These are phyloP conservation scores for Aspergillus conjunctus DNA, from an alignment of 495 filamentous ascomycete species.

Conservation along the genomic window DNA sequence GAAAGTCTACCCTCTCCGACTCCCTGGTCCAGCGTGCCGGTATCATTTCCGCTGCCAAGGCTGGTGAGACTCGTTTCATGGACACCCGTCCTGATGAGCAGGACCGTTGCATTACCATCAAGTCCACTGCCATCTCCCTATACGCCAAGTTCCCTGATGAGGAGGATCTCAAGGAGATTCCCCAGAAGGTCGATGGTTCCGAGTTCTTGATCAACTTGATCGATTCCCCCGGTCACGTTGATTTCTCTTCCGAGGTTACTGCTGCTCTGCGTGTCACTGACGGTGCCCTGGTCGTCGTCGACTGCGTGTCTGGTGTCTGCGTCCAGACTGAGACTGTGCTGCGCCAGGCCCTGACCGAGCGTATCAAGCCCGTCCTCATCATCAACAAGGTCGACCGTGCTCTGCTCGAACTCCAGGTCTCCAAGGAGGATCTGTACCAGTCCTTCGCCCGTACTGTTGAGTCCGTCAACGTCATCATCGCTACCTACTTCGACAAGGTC, in stretches of 20 bases:
- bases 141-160: constrained; percentile 80
- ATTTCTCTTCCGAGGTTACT: constrained; percentile 99
- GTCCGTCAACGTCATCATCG: constrained; percentile 99
- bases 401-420: constrained; percentile 95
- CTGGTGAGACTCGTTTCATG: constrained; percentile 92
- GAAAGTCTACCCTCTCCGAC: constrained; percentile 99
- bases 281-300: constrained; percentile 98
- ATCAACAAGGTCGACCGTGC: constrained; percentile 99
- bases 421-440: constrained; percentile 99
- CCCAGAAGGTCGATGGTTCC: constrained; percentile 81
- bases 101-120: constrained; percentile 99
- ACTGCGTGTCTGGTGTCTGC: constrained; percentile 98
- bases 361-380: constrained; percentile 98
- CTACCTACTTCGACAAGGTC: constrained; percentile 95
- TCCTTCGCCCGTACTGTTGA: constrained; percentile 99
- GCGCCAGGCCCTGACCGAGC: constrained; percentile 98
- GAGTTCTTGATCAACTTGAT: constrained; percentile 99
- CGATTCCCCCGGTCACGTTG: constrained; percentile 99
- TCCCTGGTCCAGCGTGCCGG: constrained; percentile 98
- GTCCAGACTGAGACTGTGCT: constrained; percentile 99
- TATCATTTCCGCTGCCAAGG: constrained; percentile 99
- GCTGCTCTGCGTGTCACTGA: constrained; percentile 99
- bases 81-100: constrained; percentile 98
- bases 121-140: constrained; percentile 99
- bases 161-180: constrained; percentile 94